These are phyloP conservation scores for Butyriboletus appendiculatus DNA, from an alignment of 1,284 basidiomycete genomes.

Conservation along the genomic window DNA sequence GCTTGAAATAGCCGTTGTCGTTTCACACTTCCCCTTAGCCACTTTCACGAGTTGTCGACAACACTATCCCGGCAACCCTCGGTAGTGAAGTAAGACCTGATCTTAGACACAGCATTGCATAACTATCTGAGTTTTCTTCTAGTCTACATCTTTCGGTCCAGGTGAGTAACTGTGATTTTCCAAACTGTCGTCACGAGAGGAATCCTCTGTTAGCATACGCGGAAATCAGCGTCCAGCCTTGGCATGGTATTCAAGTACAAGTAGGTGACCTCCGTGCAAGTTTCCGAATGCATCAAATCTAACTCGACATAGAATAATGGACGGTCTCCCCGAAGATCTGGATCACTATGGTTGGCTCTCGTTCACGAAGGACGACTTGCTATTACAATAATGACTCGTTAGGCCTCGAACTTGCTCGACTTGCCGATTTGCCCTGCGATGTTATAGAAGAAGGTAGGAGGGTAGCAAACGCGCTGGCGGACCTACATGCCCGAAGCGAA, in stretches of 20 bases:
- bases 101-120: slow-evolving; percentile 16
- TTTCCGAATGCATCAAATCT: neutral
- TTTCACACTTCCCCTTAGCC: slow-evolving; percentile 42
- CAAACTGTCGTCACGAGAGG: neutral
- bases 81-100: slow-evolving; percentile 64
- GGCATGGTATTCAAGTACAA: slow-evolving; percentile 81
- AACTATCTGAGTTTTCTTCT: neutral
- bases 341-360: slow-evolving; percentile 62
- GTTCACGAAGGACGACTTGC: neutral
- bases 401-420: slow-evolving; percentile 83
- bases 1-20: neutral
- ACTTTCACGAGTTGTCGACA: slow-evolving; percentile 68
- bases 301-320: slow-evolving; percentile 50
- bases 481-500: slow-evolving; percentile 58
- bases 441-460: slow-evolving; percentile 62
- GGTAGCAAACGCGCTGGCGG: slow-evolving; percentile 61
- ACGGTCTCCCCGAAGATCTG: slow-evolving; percentile 58
- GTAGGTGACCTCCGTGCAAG: slow-evolving; percentile 39
- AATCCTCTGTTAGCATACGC: slow-evolving; percentile 45
- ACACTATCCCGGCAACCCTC: slow-evolving; percentile 73
- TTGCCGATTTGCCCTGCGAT: slow-evolving; percentile 77
- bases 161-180: slow-evolving; percentile 41
- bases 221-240: slow-evolving; percentile 55
- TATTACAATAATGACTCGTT: neutral
- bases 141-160: slow-evolving; percentile 85